Base-by-base conservation (phyloP, 2,329 filamentous ascomycete species). In the Esteya vermicola region DNA sequence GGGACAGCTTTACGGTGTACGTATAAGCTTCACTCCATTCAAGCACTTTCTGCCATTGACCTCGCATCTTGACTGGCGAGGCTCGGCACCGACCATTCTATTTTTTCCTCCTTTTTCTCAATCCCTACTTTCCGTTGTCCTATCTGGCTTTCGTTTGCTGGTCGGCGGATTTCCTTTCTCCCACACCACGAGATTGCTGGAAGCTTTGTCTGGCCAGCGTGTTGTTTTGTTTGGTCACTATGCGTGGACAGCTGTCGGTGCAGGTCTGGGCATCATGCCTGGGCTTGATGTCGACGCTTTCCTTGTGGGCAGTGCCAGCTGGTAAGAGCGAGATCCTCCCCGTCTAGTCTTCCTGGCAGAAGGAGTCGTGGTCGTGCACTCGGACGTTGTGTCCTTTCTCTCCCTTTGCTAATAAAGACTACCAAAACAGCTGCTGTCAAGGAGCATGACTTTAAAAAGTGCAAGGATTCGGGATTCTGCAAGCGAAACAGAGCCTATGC, bases 361-460 rank as follows among this genome's bases (percentile, higher is more conserved):
- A n/a, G n/a, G n/a, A n/a, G n/a, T n/a, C n/a, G n/a, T n/a, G n/a
- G n/a, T n/a, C n/a, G n/a, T n/a, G n/a, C n/a, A n/a, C n/a, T n/a
- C n/a, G 23, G 3, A 12, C 18, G 18, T 13, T 14, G 8, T 27
- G 21, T 9, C 18, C 9, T 13, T 19, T 33, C 8, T 20, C 25
- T 22, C n/a, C 13, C 8, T 3, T 25, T 6, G 6, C 22, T 26
- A 18, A 13, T 19, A 28, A 37, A 30, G 14, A 9, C n/a, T 14
- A 42, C 43, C 23, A n/a, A n/a, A n/a, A n/a, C 50, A 93, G 86
- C 74, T 48, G 70, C 75, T 52, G 91, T 98, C 39, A 98, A 98
- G 64, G 82, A 94, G 56, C 78, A 94, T 53, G 88, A 93, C 59
- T 98, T 96, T 71, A 98, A 96, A 57, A 94, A 82, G 52, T 98